These are phyloP conservation scores for Suillus luteus DNA, from an alignment of 768 basidiomycete genomes.

Conservation along the genomic window DNA sequence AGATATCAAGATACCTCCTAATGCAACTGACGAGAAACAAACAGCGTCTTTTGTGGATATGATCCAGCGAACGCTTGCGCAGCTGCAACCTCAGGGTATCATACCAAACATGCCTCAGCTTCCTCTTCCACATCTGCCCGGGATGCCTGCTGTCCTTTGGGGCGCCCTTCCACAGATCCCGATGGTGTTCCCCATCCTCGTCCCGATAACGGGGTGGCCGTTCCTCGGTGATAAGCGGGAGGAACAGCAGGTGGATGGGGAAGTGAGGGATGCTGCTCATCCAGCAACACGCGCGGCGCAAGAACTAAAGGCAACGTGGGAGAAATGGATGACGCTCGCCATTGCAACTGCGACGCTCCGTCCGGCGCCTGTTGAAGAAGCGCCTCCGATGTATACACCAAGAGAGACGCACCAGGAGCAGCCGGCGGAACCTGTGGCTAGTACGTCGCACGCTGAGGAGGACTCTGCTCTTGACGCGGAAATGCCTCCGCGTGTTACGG, in stretches of 20 bases:
- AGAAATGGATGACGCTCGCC: constrained; percentile 69
- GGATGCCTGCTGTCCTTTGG: constrained; percentile 67
- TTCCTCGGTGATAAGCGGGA: constrained; percentile 57
- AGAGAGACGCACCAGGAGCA: constrained; percentile 38
- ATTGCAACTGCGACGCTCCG: constrained; percentile 49
- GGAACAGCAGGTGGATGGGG: constrained; percentile 29
- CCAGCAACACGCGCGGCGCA: constrained; percentile 51
- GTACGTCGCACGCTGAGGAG: constrained; percentile 6
- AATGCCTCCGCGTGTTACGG: constrained; percentile 26
- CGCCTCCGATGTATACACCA: constrained; percentile 77
- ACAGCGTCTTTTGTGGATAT: constrained; percentile 62
- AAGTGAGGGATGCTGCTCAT: constrained; percentile 36
- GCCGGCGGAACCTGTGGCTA: constrained; percentile 21
- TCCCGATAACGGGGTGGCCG: constrained; percentile 67
- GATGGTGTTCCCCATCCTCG: constrained; percentile 77
- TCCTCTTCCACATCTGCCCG: constrained; percentile 60
- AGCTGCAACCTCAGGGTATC: constrained; percentile 58
- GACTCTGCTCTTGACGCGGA: constrained; percentile 13
- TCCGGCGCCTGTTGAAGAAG: constrained; percentile 46
- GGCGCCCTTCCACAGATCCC: constrained; percentile 65
- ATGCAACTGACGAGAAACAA: constrained; percentile 37
- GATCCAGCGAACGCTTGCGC: constrained; percentile 73
- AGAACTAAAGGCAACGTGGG: constrained; percentile 72
- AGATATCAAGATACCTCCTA: constrained; percentile 26
- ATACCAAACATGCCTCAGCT: constrained; percentile 53